Base-by-base conservation (phyloP, 1,139 yeast genomes). In the Geotrichum restrictum region DNA sequence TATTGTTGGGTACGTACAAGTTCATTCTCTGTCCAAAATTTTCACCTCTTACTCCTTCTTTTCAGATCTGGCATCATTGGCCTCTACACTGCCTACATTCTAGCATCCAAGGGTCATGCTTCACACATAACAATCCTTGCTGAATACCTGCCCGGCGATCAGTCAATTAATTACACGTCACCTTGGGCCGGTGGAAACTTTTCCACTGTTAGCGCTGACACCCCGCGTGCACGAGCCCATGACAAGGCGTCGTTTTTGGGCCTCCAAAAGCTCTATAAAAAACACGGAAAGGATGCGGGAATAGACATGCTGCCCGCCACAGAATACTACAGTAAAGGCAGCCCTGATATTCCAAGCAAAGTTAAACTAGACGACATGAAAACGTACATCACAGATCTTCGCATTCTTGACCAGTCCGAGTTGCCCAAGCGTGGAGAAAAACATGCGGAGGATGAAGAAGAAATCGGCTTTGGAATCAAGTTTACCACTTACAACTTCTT, bases 61-160 rank as follows among this genome's bases (percentile, higher is more conserved):
- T 24, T 29, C 33, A 74, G 87, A 10, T 75, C 88, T 2, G 95
- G 95, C 18, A 81, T 85, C 43, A 72, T 82, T 53, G 94, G 94
- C 32, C 75, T 86, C 59, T 84, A 89, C 46, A 74, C 81, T 1
- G 85, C 75, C 51, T 72, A 74, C 51, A 72, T 81, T 45, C 69
- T 81, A 27, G 70, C 76, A 24, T 69, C 72, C 11, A 74, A 75
- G 1, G 75, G 78, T 7, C 57, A 68, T 5, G 78, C 80, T 0
- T 5, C 37, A 8, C 16, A 10, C 24, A 75, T 85, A 57, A 74
- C 80, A 2, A 75, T 84, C 7, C 60, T 82, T 21, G 85, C 82
- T 1, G 76, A 79, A 59, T 75, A 72, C 58, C 65, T 80, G 38
- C 85, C 86, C 1, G 86, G 86, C 2, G 86, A 82, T 60, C 82